Conservation (phyloP, 75 land plant species). For the Pseudotsuga menziesii region DNA sequence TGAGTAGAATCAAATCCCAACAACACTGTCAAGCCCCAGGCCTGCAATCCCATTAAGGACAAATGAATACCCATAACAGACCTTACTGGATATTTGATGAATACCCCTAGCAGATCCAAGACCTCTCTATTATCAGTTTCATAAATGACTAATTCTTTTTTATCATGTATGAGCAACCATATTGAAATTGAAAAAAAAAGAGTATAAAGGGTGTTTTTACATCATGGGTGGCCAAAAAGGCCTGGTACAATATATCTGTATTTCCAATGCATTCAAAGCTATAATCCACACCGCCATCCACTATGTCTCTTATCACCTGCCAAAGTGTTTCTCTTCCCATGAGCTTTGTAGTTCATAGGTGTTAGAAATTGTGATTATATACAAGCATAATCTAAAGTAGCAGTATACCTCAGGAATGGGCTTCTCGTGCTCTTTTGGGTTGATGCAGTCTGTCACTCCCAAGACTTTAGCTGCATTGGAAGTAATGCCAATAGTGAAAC, state of each 20-base stretch:
- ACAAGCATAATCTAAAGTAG: background rate
- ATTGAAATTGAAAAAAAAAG: too few species aligned
- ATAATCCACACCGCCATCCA: constrained; percentile 78
- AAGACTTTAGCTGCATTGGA: constrained; percentile 30
- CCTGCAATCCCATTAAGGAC: constrained; percentile 33
- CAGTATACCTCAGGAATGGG: constrained; percentile 63
- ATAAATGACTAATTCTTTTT: too few species aligned
- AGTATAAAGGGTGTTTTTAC: constrained; percentile 16
- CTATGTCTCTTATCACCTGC: constrained; percentile 69
- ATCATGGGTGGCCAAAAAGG: constrained; percentile 58
- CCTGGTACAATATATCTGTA: constrained; percentile 49
- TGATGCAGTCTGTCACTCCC: constrained; percentile 58
- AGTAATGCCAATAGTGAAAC: background rate
- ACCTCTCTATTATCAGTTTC: too few species aligned
- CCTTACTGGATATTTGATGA: too few species aligned
- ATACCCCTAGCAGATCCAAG: too few species aligned
- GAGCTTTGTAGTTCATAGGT: background rate
- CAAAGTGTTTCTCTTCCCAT: background rate
- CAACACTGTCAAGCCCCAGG: constrained; percentile 74
- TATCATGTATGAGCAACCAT: too few species aligned
- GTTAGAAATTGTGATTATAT: background rate
- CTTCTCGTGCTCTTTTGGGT: constrained; percentile 37
- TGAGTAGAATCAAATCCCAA: constrained; percentile 53
- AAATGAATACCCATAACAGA: too few species aligned
- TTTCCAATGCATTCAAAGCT: constrained; percentile 84